Evolutionary conservation across 768 basidiomycete genomes (phyloP).

Genomic region (Rhodotorula kratochvilovae): DNA sequence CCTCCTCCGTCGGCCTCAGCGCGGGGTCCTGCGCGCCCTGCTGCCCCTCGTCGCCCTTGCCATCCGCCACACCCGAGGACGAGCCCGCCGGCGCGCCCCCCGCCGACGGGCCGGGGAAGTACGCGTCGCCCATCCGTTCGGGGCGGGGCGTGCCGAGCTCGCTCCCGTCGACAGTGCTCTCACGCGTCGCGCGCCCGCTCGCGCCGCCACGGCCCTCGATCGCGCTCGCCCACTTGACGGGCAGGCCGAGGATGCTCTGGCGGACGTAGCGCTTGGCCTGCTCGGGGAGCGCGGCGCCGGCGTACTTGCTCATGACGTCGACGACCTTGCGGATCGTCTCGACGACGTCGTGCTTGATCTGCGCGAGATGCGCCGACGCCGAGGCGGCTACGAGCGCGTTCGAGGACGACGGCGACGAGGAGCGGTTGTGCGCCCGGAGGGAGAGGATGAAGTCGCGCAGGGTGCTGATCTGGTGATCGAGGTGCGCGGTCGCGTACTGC

Average conservation of each 20-base stretch:
- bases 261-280: conserved; percentile 70
- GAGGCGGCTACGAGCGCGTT: conserved; percentile 50
- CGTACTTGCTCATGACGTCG: conserved; percentile 76
- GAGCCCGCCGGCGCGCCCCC: not conserved
- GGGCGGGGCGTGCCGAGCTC: conserved; percentile 1
- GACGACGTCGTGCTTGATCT: conserved; percentile 76
- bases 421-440: conserved; percentile 39
- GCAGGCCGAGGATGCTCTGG: conserved; percentile 72
- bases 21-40: conserved; percentile 45
- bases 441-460: conserved; percentile 77
- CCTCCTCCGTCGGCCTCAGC: conserved; percentile 60
- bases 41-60: conserved; percentile 14
- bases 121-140: conserved; percentile 25
- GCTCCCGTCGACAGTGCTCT: not conserved
- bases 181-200: not conserved
- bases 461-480: conserved; percentile 78
- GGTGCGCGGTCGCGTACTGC: conserved; percentile 79
- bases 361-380: conserved; percentile 60
- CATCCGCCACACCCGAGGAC: not conserved
- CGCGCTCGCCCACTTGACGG: conserved; percentile 66
- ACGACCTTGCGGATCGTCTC: conserved; percentile 84
- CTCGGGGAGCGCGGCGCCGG: conserved; percentile 79
- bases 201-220: conserved; percentile 45
- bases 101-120: not conserved
- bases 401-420: conserved; percentile 46